A percentile compares a stretch with the other conserved stretches of the same genome.
These are phyloP conservation scores for Trichoderma hamatum DNA, from an alignment of 2,329 filamentous ascomycete genomes.

Conservation along the genomic window DNA sequence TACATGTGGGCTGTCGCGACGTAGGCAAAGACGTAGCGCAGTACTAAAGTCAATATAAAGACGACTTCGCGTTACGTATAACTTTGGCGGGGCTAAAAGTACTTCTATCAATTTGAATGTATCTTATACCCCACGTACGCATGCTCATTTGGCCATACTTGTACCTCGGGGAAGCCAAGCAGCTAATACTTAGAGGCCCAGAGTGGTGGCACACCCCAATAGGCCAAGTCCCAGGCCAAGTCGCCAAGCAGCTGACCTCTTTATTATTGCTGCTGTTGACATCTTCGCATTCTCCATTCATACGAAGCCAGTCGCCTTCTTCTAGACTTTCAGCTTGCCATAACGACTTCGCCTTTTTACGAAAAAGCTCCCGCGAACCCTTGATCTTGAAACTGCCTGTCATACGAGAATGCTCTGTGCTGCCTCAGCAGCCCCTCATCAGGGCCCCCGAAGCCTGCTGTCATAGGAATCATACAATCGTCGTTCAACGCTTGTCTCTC, in stretches of 20 bases:
- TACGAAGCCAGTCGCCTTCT: background rate
- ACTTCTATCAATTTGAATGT: background rate
- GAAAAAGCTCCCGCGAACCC: background rate
- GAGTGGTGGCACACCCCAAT: slow-evolving; percentile 9
- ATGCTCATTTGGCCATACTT: background rate
- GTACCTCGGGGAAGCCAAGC: slow-evolving; percentile 3
- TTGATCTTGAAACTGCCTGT: background rate
- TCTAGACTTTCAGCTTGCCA: background rate
- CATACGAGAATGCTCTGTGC: slow-evolving; percentile 25
- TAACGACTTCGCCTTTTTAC: background rate
- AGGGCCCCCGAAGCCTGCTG: slow-evolving; percentile 16
- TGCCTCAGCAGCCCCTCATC: slow-evolving; percentile 26
- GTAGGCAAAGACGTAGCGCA: background rate
- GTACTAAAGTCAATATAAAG: background rate
- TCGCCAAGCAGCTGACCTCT: slow-evolving; percentile 25
- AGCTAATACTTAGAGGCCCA: background rate
- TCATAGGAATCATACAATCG: slow-evolving; percentile 18
- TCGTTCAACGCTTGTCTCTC: slow-evolving; percentile 15
- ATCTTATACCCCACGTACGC: slow-evolving; percentile 15
- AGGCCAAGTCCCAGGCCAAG: slow-evolving; percentile 12
- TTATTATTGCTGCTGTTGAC: slow-evolving; percentile 9
- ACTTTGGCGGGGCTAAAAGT: fast-evolving
- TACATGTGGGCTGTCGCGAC: background rate
- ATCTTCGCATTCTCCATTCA: background rate
- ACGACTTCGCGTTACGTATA: background rate